Evolutionary conservation across 78 protist genomes (phyloP).

Genomic region (Isochrysis galbana): DNA sequence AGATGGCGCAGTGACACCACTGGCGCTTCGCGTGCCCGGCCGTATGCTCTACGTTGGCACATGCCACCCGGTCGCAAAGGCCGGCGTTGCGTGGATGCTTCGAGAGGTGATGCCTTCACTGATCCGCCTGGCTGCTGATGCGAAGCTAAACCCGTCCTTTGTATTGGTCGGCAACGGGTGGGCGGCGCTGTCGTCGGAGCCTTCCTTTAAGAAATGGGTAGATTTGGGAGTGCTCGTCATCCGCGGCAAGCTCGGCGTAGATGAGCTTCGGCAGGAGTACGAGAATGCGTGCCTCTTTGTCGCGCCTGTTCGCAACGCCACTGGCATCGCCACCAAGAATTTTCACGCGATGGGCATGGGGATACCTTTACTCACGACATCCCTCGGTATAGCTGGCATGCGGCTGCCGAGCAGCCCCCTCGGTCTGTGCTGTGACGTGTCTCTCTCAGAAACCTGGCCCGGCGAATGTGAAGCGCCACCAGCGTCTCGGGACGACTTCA

Average conservation of each 20-base stretch:
- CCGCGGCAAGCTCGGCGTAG: neutral
- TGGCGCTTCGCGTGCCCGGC: neutral
- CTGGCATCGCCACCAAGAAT: constrained; percentile 21
- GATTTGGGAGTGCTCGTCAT: neutral
- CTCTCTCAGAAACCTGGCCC: neutral
- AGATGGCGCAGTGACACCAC: neutral
- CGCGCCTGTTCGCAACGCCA: neutral
- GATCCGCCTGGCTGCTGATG: neutral
- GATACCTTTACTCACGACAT: neutral
- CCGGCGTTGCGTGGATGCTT: neutral
- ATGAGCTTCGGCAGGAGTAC: neutral
- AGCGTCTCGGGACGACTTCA: neutral
- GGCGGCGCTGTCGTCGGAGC: neutral
- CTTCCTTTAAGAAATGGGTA: neutral
- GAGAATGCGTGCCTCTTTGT: neutral
- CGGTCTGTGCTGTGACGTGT: neutral
- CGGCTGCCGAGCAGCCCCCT: neutral
- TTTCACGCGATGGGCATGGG: neutral
- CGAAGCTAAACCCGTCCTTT: neutral
- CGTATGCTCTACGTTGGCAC: neutral
- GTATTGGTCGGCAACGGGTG: neutral
- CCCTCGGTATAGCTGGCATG: neutral
- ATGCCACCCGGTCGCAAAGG: neutral
- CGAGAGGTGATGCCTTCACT: neutral
- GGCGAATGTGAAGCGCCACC: neutral